phyloP scores from a whole-genome alignment of 208 protist genomes.

The Trypanosomatidae sp. region DNA sequence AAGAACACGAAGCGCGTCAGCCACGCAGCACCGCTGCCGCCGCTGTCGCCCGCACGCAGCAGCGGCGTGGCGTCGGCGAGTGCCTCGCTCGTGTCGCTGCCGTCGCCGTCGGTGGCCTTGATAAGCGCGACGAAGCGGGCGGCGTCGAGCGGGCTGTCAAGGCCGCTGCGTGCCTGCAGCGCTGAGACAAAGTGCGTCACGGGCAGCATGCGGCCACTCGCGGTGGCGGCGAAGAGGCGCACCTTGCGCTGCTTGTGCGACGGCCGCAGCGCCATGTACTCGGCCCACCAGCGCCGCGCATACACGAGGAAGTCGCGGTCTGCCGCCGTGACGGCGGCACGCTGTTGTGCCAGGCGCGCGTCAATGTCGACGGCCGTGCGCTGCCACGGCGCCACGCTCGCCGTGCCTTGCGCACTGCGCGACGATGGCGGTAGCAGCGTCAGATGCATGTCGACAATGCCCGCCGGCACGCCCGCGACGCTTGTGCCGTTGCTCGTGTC shows the following conservation, averaged over 20 bases:
- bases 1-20: conserved; percentile 75
- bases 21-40: conserved; percentile 26
- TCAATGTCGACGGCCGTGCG: conserved; percentile 70
- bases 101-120: conserved; percentile 23
- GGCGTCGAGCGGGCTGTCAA: conserved; percentile 71
- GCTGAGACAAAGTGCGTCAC: conserved; percentile 81
- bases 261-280: conserved; percentile 55
- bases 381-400: no score
- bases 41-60: background rate
- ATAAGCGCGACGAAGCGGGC: conserved; percentile 86
- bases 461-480: conserved; percentile 72
- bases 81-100: conserved; percentile 12
- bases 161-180: conserved; percentile 43
- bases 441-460: conserved; percentile 85
- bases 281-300: conserved; percentile 82
- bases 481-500: conserved; percentile 39
- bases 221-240: conserved; percentile 76
- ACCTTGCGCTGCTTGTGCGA: conserved; percentile 65
- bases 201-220: conserved; percentile 71
- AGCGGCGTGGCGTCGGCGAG: no score
- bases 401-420: background rate
- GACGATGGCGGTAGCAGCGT: conserved; percentile 45
- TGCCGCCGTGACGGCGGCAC: conserved; percentile 64
- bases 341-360: conserved; percentile 56
- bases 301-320: conserved; percentile 91